A percentile compares a stretch with the other conserved stretches of the same genome.
Conservation (phyloP, 352 stramenopile species). For the Phytophthora citrophthora region DNA sequence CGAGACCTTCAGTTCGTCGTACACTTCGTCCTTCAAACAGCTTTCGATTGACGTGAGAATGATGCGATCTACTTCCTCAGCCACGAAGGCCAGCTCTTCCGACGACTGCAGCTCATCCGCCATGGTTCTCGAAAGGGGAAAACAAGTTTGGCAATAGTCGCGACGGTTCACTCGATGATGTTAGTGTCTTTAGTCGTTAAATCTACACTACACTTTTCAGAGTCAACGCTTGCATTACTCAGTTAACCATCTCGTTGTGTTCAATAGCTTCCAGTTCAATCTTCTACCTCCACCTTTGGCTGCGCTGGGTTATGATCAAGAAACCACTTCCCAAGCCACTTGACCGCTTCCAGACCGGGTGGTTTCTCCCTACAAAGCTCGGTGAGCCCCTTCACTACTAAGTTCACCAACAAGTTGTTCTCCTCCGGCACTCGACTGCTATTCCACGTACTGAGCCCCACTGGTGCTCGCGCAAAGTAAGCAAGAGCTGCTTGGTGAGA, state of each 20-base stretch:
- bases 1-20: slow-evolving; percentile 86
- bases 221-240: not conserved
- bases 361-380: slow-evolving; percentile 88
- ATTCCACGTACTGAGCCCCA: slow-evolving; percentile 64
- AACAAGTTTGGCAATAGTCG: slow-evolving; percentile 24
- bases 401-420: slow-evolving; percentile 56
- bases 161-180: slow-evolving; percentile 35
- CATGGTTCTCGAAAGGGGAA: slow-evolving; percentile 34
- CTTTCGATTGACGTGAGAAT: slow-evolving; percentile 81
- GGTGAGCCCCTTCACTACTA: slow-evolving; percentile 75
- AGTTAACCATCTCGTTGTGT: not conserved
- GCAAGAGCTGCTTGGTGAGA: slow-evolving; percentile 59
- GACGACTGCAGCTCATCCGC: slow-evolving; percentile 88
- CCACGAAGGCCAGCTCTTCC: slow-evolving; percentile 91
- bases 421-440: slow-evolving; percentile 34
- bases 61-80: slow-evolving; percentile 92
- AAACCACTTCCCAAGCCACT: slow-evolving; percentile 87
- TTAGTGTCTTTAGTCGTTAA: too few relatives aligned
- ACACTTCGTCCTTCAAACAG: slow-evolving; percentile 88
- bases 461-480: slow-evolving; percentile 63
- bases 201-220: not conserved
- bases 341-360: slow-evolving; percentile 71
- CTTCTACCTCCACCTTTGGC: slow-evolving; percentile 65
- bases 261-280: slow-evolving; percentile 11
- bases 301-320: slow-evolving; percentile 89